Conservation (phyloP, 345 rosid species). For the Excoecaria agallocha region DNA sequence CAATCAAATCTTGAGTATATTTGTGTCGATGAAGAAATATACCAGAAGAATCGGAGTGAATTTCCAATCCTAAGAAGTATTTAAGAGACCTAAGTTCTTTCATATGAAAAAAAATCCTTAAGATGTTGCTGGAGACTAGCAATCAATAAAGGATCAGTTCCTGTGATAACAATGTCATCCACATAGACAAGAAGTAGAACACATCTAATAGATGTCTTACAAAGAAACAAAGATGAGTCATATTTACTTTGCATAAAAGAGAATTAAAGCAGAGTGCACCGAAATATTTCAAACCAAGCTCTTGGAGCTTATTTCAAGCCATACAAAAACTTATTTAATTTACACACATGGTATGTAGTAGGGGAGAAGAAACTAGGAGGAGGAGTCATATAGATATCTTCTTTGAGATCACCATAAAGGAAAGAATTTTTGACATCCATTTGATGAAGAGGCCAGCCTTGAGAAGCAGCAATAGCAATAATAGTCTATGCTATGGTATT, state of each 20-base stretch:
- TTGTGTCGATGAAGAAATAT: not conserved
- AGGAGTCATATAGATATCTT: no score
- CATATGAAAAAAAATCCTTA: not conserved
- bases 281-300: slow-evolving; percentile 14
- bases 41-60: not conserved
- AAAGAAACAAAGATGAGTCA: not conserved
- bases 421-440: no score
- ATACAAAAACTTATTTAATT: no score
- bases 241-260: not conserved
- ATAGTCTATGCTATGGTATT: no score
- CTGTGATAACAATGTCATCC: not conserved
- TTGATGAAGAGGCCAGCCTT: no score
- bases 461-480: no score
- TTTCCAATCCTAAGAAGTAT: not conserved
- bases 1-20: not conserved
- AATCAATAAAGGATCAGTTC: not conserved
- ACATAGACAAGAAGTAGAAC: not conserved
- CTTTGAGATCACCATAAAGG: no score
- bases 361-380: no score
- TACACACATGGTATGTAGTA: no score
- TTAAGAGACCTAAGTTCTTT: slow-evolving; percentile 1
- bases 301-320: no score
- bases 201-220: not conserved
- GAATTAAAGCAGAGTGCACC: not conserved
- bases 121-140: not conserved